phyloP scores from a whole-genome alignment of 257 asterid species.

The Forsythia suspensa region DNA sequence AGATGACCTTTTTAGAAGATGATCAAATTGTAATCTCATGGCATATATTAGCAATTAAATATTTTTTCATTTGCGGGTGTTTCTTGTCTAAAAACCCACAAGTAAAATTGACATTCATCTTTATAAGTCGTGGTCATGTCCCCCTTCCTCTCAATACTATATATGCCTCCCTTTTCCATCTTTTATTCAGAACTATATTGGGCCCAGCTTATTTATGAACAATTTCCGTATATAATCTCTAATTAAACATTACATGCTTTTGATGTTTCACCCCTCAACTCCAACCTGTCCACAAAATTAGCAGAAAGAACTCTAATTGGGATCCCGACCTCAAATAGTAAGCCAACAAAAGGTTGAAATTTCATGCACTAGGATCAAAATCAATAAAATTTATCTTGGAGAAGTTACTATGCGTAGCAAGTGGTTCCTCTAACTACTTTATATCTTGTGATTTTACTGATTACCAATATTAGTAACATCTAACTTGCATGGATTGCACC shows the following conservation, averaged over 20 bases:
- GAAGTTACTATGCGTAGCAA: not conserved
- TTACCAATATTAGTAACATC: not conserved
- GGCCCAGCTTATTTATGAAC: not conserved
- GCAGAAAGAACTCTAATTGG: not conserved
- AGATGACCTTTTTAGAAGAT: constrained; percentile 1
- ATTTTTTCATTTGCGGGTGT: not conserved
- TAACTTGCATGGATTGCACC: not conserved
- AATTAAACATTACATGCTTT: not conserved
- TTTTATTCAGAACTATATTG: not conserved
- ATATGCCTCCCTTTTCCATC: not conserved
- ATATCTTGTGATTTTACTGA: not conserved
- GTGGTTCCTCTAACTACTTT: not conserved
- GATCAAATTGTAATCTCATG: not conserved
- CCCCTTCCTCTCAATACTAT: not conserved
- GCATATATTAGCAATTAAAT: not conserved
- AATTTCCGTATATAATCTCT: not conserved
- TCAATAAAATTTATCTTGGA: not conserved
- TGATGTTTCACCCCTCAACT: not conserved
- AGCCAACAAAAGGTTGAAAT: not conserved
- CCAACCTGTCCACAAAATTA: not conserved
- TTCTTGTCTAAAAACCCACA: not conserved
- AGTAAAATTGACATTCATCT: not conserved
- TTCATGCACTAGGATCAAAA: not conserved
- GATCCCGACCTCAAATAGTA: not conserved
- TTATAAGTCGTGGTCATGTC: not conserved